Base-by-base conservation (phyloP, 768 basidiomycete species). In the Russula abietina region DNA sequence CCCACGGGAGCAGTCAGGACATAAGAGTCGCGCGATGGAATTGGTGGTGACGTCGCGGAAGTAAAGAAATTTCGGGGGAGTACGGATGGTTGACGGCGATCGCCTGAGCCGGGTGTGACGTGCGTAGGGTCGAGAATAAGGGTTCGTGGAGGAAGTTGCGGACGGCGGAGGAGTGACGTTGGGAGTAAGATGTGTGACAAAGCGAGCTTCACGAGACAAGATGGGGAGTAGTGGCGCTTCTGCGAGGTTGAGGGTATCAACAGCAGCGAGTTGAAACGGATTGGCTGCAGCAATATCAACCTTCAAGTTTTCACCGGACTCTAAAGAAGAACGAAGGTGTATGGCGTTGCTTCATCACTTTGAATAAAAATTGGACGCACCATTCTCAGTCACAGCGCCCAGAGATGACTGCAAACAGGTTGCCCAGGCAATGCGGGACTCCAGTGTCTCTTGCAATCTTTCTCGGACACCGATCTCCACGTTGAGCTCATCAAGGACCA, bases 351-450 rank as follows among this genome's bases (percentile, higher is more conserved):
- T 39, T 38, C n/a, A n/a, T 39, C 14, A 26, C 28, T 24, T 10
- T 4, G 45, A 41, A 7, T 16, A 24, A 12, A 50, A 38, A n/a
- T 55, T 11, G 36, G 36, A 52, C 57, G 41, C 24, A 64, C 61
- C 52, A 5, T 17, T 54, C n/a, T 51, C 60, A 9, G 30, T 5
- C 16, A 51, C 53, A 64, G 7, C 61, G 70, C 33, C 71, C 54
- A 17, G 79, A 65, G 16, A 76, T 70, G 16, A 76, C 70, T 65
- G 77, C 71, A 62, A 80, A 67, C n/a, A 75, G 68, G 38, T 77
- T 4, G 78, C 79, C 80, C 80, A 81, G 43, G 76, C 74, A 17
- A 82, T 73, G 30, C 81, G 75, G 24, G 79, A 77, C 59, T 78
- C 72, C 2, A 79, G 70, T 11, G 78, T 77, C n/a, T 72, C 72